Evolutionary conservation across 75 land plant species (phyloP).

Genomic region (Adiantum capillusveneris): DNA sequence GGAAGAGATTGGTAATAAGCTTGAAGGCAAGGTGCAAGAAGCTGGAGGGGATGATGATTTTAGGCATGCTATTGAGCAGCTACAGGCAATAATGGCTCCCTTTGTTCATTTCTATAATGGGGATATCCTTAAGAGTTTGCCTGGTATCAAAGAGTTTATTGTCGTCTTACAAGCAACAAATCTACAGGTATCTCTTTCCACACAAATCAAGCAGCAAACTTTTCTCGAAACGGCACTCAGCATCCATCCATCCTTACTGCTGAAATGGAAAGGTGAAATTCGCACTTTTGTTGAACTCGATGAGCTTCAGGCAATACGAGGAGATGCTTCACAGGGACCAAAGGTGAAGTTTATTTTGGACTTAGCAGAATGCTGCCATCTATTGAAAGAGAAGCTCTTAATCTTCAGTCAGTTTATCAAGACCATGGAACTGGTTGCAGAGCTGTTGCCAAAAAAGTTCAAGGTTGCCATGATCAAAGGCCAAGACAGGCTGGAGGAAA

Average conservation of each 20-base stretch:
- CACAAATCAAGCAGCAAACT: conserved; percentile 19
- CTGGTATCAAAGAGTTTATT: conserved; percentile 61
- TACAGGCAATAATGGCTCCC: conserved; percentile 39
- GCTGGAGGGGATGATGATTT: conserved; percentile 31
- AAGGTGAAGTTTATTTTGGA: conserved; percentile 70
- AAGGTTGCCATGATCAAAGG: conserved; percentile 69
- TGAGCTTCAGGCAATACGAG: conserved; percentile 22
- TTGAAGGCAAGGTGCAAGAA: conserved; percentile 36
- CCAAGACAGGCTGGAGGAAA: conserved; percentile 31
- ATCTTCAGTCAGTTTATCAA: conserved; percentile 66
- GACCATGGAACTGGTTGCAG: conserved; percentile 41
- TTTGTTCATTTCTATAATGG: conserved; percentile 74
- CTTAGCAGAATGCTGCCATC: conserved; percentile 32
- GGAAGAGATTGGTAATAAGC: conserved; percentile 41
- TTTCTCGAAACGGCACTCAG: conserved; percentile 2
- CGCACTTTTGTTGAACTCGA: conserved; percentile 22
- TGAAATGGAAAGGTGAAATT: conserved; percentile 40
- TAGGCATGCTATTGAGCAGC: conserved; percentile 13
- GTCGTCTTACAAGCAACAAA: conserved; percentile 47
- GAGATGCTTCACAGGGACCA: conserved; percentile 42
- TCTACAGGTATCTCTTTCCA: conserved; percentile 32
- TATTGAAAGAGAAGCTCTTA: conserved; percentile 53
- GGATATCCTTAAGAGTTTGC: conserved; percentile 41
- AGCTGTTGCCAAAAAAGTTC: conserved; percentile 31
- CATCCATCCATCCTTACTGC: conserved; percentile 29